phyloP scores from a whole-genome alignment of 805 yeast species.

The Jamesozyma spencerorum region DNA sequence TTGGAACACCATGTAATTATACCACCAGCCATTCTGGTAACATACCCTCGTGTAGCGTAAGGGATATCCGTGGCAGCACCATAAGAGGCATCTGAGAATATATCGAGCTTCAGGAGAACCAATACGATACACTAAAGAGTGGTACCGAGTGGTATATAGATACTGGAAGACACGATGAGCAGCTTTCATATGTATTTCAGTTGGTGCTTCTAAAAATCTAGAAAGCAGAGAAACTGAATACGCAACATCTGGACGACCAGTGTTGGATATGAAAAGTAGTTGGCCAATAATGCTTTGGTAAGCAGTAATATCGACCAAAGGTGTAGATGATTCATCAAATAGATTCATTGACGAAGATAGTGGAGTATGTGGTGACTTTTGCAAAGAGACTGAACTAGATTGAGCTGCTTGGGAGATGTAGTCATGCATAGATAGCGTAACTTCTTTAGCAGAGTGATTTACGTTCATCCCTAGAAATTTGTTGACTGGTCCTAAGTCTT shows the following conservation, averaged over 20 bases:
- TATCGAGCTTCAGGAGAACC: too few relatives aligned
- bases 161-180: conserved; percentile 5
- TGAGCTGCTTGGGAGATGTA: conserved; percentile 3
- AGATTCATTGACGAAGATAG: background rate
- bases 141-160: conserved; percentile 6
- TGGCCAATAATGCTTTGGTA: background rate
- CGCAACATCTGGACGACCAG: conserved; percentile 10
- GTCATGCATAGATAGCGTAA: conserved; percentile 1
- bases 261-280: conserved; percentile 5
- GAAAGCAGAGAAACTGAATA: conserved; percentile 3
- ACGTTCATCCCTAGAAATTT: too few relatives aligned
- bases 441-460: background rate
- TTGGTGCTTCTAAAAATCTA: conserved; percentile 5
- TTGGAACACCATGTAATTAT: conserved; percentile 6
- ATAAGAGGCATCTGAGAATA: too few relatives aligned
- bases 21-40: conserved; percentile 3
- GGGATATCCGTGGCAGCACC: too few relatives aligned
- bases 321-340: background rate
- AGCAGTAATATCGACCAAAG: background rate
- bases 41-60: too few relatives aligned
- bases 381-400: conserved; percentile 10
- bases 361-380: background rate
- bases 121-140: too few relatives aligned
- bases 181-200: conserved; percentile 2
- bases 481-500: too few relatives aligned